phyloP scores from a whole-genome alignment of 345 rosid genomes.

The Ailanthus altissimus region DNA sequence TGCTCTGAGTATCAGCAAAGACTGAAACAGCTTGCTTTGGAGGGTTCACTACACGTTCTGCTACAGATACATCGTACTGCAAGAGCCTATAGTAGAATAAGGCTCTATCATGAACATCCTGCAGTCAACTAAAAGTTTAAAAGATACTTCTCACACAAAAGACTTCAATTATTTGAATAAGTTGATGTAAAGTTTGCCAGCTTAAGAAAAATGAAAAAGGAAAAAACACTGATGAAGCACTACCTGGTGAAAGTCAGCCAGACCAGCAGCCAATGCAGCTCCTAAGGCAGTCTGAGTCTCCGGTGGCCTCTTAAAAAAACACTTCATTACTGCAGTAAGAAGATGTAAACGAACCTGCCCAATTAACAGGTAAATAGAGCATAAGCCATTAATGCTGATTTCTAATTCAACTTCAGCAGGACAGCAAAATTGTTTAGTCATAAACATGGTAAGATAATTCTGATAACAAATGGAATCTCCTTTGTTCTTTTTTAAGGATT shows the following conservation, averaged over 20 bases:
- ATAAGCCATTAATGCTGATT: conserved; percentile 16
- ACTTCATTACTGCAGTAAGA: conserved; percentile 92
- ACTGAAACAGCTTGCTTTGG: conserved; percentile 99
- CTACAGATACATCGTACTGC: conserved; percentile 67
- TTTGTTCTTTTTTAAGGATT: neutral
- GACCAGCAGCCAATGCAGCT: conserved; percentile 79
- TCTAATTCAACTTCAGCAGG: conserved; percentile 13
- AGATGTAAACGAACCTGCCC: conserved; percentile 95
- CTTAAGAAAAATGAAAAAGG: neutral
- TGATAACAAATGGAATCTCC: neutral
- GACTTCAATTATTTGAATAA: conserved; percentile 4
- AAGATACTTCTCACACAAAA: conserved; percentile 10
- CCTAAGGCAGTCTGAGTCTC: conserved; percentile 94
- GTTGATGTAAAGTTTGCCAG: neutral
- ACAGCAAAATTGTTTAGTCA: neutral
- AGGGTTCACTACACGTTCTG: conserved; percentile 87
- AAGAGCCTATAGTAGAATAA: conserved; percentile 94
- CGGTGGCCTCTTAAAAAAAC: conserved; percentile 94
- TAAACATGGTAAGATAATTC: neutral
- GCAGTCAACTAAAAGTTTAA: conserved; percentile 36
- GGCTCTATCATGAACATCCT: conserved; percentile 99
- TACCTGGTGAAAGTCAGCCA: conserved; percentile 93
- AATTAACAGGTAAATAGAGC: conserved; percentile 18
- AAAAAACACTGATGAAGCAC: conserved; percentile 11
- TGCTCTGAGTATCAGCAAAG: conserved; percentile 96